Conservation (phyloP, 2,329 filamentous ascomycete species). For the Penicillium rolfsii region DNA sequence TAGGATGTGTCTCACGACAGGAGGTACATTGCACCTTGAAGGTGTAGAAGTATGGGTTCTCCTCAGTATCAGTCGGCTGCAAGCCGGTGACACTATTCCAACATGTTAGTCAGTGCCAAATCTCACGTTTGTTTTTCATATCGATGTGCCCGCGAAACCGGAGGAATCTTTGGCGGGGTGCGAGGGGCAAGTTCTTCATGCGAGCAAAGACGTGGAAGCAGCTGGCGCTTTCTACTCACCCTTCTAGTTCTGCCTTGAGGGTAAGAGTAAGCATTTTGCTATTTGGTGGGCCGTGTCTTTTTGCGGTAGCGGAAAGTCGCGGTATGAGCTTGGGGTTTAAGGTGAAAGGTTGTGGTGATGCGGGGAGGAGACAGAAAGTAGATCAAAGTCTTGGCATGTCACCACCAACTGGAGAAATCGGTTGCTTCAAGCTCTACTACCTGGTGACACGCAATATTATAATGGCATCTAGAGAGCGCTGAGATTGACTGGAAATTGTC, state of each 20-base stretch:
- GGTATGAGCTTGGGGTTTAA: slow-evolving; percentile 10
- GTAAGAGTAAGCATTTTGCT: slow-evolving; percentile 46
- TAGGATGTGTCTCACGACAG: slow-evolving; percentile 86
- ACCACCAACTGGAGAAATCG: slow-evolving; percentile 7
- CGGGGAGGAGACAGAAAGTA: slow-evolving; percentile 33
- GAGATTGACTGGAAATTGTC: slow-evolving; percentile 5
- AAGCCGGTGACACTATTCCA: slow-evolving; percentile 79
- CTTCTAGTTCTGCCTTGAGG: slow-evolving; percentile 43
- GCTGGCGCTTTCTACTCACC: slow-evolving; percentile 31
- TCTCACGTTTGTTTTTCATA: not conserved
- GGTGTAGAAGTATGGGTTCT: slow-evolving; percentile 90
- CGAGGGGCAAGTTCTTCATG: slow-evolving; percentile 9
- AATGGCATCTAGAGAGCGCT: not conserved
- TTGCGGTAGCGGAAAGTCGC: slow-evolving; percentile 2
- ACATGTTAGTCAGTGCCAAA: slow-evolving; percentile 14
- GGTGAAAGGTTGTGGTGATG: slow-evolving; percentile 23
- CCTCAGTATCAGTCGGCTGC: slow-evolving; percentile 77
- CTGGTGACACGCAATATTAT: not conserved
- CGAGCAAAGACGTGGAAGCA: not conserved
- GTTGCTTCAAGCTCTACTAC: not conserved
- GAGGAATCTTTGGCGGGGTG: slow-evolving; percentile 15
- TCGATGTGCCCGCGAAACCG: slow-evolving; percentile 4
- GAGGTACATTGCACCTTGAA: slow-evolving; percentile 99
- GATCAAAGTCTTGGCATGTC: slow-evolving; percentile 30
- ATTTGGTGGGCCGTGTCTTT: slow-evolving; percentile 2